Evolutionary conservation across 441 rosid species (phyloP).

Genomic region (Gossypium aridum): DNA sequence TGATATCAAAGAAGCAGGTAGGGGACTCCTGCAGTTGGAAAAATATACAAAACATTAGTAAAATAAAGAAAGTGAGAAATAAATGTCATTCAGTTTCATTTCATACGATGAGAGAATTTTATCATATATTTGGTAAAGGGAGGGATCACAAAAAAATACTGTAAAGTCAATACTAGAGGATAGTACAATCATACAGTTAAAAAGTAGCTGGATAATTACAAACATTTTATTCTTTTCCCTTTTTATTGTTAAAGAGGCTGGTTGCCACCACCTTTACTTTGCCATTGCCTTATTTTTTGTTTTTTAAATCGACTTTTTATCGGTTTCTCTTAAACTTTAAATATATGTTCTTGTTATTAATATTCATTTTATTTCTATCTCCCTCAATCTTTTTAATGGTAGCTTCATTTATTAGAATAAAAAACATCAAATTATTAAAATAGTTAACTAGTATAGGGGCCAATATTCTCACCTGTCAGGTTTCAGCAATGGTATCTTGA

Average conservation of each 20-base stretch:
- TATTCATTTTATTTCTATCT: background rate
- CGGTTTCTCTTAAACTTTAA: background rate
- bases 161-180: background rate
- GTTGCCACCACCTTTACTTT: background rate
- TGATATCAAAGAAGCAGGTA: slow-evolving; percentile 62
- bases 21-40: slow-evolving; percentile 53
- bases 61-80: background rate
- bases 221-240: background rate
- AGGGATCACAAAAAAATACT: background rate
- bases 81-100: background rate
- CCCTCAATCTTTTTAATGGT: background rate
- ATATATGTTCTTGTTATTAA: background rate
- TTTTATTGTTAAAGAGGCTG: background rate
- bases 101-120: background rate
- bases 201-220: background rate
- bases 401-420: background rate
- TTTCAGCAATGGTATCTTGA: slow-evolving; percentile 87
- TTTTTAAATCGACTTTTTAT: background rate
- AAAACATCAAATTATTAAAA: background rate
- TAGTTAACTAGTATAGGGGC: background rate
- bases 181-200: background rate
- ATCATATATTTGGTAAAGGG: background rate
- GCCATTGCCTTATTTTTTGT: background rate
- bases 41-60: slow-evolving; percentile 1
- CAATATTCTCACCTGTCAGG: slow-evolving; percentile 53